Percentiles rank a stretch among this genome's conserved stretches.
Evolutionary conservation across 495 filamentous ascomycete genomes (phyloP).

Genomic region (Xylaria acuta): DNA sequence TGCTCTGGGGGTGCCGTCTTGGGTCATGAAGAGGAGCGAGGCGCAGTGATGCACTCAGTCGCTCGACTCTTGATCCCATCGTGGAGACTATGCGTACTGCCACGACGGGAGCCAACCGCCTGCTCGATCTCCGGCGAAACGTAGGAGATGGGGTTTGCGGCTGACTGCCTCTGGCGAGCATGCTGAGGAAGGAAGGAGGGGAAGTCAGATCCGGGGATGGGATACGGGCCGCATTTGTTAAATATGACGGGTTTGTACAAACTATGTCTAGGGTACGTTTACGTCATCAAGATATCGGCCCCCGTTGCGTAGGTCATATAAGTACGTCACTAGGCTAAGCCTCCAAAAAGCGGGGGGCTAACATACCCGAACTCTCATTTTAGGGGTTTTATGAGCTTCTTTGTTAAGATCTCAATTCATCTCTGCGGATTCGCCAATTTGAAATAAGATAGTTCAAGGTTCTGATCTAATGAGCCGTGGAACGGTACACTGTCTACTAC

Average conservation of each 20-base stretch:
- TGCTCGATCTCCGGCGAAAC: constrained; percentile 24
- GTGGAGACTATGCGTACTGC: constrained; percentile 22
- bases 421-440: not conserved
- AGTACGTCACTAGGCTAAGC: not conserved
- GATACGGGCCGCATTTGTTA: constrained; percentile 7
- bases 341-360: not conserved
- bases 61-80: constrained; percentile 27
- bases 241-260: not conserved
- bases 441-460: not conserved
- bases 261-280: not conserved
- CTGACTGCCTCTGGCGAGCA: constrained; percentile 24
- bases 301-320: too few species aligned
- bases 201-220: not conserved
- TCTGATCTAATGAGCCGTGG: not conserved
- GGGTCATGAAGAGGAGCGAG: constrained; percentile 28
- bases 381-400: not conserved
- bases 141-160: constrained; percentile 27
- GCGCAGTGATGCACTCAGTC: constrained; percentile 21
- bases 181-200: not conserved
- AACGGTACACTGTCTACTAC: not conserved
- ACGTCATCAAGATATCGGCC: too few species aligned
- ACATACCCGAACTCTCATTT: not conserved
- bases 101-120: constrained; percentile 26
- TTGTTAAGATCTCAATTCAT: not conserved
- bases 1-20: constrained; percentile 24